phyloP scores from a whole-genome alignment of 805 yeast genomes.

The Groenewaldozyma salmanticensis region DNA sequence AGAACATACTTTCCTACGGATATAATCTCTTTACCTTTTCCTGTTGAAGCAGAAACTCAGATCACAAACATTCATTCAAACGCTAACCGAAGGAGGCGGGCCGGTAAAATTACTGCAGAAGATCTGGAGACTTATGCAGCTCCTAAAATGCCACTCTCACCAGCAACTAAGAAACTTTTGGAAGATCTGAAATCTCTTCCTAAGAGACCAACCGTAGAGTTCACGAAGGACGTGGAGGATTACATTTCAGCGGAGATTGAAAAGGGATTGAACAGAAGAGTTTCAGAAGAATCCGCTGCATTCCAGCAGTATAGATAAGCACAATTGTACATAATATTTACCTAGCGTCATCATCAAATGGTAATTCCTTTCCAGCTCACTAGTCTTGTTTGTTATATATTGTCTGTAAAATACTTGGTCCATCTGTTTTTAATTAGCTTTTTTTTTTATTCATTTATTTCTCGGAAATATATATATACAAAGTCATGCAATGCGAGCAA shows the following conservation, averaged over 20 bases:
- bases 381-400: background rate
- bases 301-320: slow-evolving; percentile 10
- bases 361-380: too few species aligned
- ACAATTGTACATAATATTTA: background rate
- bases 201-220: slow-evolving; percentile 26
- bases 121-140: slow-evolving; percentile 45
- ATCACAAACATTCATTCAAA: slow-evolving; percentile 72
- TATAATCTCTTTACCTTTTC: slow-evolving; percentile 58
- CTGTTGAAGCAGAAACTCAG: slow-evolving; percentile 52
- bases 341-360: too few species aligned
- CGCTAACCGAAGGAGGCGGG: slow-evolving; percentile 39
- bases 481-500: slow-evolving; percentile 20
- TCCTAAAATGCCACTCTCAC: slow-evolving; percentile 75
- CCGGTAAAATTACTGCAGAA: slow-evolving; percentile 46
- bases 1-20: slow-evolving; percentile 69
- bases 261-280: slow-evolving; percentile 19
- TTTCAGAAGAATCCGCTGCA: slow-evolving; percentile 14
- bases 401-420: background rate
- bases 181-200: slow-evolving; percentile 22
- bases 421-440: background rate
- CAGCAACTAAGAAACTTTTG: slow-evolving; percentile 34
- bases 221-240: slow-evolving; percentile 47
- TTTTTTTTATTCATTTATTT: background rate
- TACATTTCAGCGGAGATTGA: slow-evolving; percentile 36
- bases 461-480: too few species aligned